These are phyloP conservation scores for Cryptococcus amylolentus DNA, from an alignment of 1,284 basidiomycete species.

Conservation along the genomic window DNA sequence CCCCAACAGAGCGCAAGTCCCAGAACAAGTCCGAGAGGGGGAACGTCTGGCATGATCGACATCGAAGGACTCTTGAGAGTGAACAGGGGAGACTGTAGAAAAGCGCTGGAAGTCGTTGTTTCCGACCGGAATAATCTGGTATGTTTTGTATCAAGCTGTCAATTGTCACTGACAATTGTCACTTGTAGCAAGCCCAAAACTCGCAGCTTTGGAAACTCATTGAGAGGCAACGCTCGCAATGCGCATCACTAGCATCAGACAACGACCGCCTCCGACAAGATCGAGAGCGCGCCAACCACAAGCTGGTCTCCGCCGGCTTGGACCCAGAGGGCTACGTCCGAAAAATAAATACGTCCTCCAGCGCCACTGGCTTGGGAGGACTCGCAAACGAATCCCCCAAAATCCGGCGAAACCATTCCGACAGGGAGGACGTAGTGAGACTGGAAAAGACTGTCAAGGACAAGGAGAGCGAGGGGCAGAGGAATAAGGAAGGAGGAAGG, in stretches of 20 bases:
- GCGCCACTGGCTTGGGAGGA: constrained; percentile 32
- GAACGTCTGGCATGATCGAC: constrained; percentile 25
- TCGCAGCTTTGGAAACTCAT: constrained; percentile 86
- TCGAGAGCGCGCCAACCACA: constrained; percentile 57
- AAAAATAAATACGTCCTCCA: constrained; percentile 34
- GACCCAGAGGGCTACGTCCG: constrained; percentile 26
- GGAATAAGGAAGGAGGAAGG: neutral
- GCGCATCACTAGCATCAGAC: constrained; percentile 36
- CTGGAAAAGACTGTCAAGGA: neutral
- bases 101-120: constrained; percentile 69
- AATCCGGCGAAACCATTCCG: constrained; percentile 36
- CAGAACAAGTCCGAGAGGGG: constrained; percentile 29
- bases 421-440: constrained; percentile 24
- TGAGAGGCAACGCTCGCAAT: constrained; percentile 64
- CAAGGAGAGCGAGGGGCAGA: neutral
- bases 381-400: constrained; percentile 15
- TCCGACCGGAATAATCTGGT: constrained; percentile 69
- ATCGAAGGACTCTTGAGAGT: constrained; percentile 29
- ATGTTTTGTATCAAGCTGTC: constrained; percentile 1
- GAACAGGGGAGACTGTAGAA: constrained; percentile 50
- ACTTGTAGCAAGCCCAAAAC: constrained; percentile 64
- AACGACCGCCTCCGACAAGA: constrained; percentile 71
- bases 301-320: constrained; percentile 32
- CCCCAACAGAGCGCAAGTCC: constrained; percentile 23
- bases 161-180: neutral